Evolutionary conservation across 2,329 filamentous ascomycete genomes (phyloP), one percentile per base, ranked within the genome.

Genomic region (Hymenoscyphus fructigenus): DNA sequence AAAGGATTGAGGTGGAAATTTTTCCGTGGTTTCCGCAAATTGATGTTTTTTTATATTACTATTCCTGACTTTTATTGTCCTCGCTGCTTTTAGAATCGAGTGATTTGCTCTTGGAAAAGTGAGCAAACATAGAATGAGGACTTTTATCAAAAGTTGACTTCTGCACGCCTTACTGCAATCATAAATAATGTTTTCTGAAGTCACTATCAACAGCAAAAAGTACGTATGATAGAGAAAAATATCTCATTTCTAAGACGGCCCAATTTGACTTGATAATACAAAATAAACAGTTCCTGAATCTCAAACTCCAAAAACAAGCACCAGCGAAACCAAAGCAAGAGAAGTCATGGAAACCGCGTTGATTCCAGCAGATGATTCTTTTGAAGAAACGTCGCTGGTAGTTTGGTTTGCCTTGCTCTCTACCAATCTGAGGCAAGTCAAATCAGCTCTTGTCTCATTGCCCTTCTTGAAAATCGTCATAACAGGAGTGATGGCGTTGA

Each of bases 371-470:
- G 55, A 57, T 29, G 55, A 57, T 7, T 34, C 26, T 32, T 57
- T 28, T 6, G 55, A 7, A 29, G 26, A 29, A 28, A 7, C 23
- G 23, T 57, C 55, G 14, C 12, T 23, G n/a, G 55, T 57, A n/a
- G 55, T 57, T 14, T 57, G 55, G 14, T 57, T 57, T 3, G 55
- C 55, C 26, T 57, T 57, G 26, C 55, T 57, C 55, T 57, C 55
- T 15, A 57, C 55, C 26, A 57, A 57, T 20, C 29, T 57, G 55
- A 57, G 55, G 55, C 55, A 57, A 4, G 55, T 57, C 26, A 57
- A 34, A n/a, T 34, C 55, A 29, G 55, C 55, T 57, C 23, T 57
- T n/a, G 55, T 57, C n/a, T 57, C 55, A 57, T 57, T 34, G 26
- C 55, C 55, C 32, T 57, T 57, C 55, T 34, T 57, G 29, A 57